These are phyloP conservation scores for Rhizopus sp. DNA, from an alignment of 371 early-diverging fungal species.

Conservation along the genomic window DNA sequence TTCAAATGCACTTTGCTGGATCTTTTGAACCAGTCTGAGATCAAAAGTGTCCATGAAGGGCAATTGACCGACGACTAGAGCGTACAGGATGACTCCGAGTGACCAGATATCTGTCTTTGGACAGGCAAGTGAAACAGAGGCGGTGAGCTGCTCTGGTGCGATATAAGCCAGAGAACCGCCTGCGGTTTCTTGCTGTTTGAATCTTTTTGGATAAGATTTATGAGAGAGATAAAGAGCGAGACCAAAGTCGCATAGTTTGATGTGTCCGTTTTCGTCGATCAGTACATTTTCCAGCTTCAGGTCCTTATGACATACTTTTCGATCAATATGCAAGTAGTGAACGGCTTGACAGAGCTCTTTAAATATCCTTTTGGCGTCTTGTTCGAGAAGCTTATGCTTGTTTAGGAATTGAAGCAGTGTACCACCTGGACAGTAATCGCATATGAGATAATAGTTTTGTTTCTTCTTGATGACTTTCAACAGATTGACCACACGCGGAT, in stretches of 20 bases:
- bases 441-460: conserved; percentile 60
- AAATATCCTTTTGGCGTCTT: conserved; percentile 55
- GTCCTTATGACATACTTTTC: conserved; percentile 84
- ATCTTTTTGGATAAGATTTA: conserved; percentile 5
- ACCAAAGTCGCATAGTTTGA: conserved; percentile 93
- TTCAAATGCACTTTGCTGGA: conserved; percentile 53
- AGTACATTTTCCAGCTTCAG: conserved; percentile 94
- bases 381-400: conserved; percentile 36
- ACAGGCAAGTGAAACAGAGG: conserved; percentile 40
- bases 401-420: conserved; percentile 42
- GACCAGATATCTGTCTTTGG: conserved; percentile 83
- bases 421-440: conserved; percentile 69
- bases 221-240: conserved; percentile 57
- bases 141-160: conserved; percentile 73
- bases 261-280: conserved; percentile 42
- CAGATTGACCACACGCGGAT: conserved; percentile 69
- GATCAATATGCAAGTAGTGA: conserved; percentile 77
- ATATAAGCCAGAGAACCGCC: conserved; percentile 81
- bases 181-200: conserved; percentile 18
- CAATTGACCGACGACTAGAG: conserved; percentile 67
- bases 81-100: conserved; percentile 77
- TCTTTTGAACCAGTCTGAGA: conserved; percentile 70
- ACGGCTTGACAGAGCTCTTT: conserved; percentile 75
- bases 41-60: conserved; percentile 81
- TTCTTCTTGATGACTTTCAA: conserved; percentile 60